Conservation (phyloP, 805 yeast species). For the Candida silvatica region DNA sequence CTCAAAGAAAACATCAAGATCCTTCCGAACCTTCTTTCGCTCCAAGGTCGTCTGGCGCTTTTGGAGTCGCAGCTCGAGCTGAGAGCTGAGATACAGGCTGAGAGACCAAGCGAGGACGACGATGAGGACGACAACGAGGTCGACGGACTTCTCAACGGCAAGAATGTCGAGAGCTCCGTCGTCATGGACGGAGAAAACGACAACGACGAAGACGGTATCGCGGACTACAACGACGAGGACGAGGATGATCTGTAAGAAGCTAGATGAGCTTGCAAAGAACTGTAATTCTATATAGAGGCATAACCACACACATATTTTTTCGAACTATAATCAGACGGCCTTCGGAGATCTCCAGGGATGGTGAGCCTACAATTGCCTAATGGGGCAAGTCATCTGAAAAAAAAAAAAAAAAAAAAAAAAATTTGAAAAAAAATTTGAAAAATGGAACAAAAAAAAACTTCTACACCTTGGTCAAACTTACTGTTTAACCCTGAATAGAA, state of each 20-base stretch:
- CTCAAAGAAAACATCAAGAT: slow-evolving; percentile 46
- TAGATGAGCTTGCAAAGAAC: too few relatives aligned
- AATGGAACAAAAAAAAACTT: too few relatives aligned
- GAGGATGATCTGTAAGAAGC: slow-evolving; percentile 6
- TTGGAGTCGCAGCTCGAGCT: slow-evolving; percentile 67
- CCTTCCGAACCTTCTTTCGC: slow-evolving; percentile 61
- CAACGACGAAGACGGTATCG: slow-evolving; percentile 7
- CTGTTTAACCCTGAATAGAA: neutral
- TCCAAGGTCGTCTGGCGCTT: slow-evolving; percentile 81
- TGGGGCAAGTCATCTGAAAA: too few relatives aligned
- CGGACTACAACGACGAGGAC: slow-evolving; percentile 18
- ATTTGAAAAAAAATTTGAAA: neutral
- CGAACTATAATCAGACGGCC: too few relatives aligned
- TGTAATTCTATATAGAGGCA: too few relatives aligned
- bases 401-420: too few relatives aligned
- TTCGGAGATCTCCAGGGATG: too few relatives aligned
- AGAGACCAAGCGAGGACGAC: slow-evolving; percentile 20
- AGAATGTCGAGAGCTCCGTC: slow-evolving; percentile 9
- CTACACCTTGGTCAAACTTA: neutral
- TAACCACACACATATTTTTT: neutral
- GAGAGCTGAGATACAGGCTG: slow-evolving; percentile 41
- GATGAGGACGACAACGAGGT: slow-evolving; percentile 24
- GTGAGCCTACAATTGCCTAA: too few relatives aligned
- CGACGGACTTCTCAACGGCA: slow-evolving; percentile 13
- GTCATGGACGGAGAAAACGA: slow-evolving; percentile 24